These are phyloP conservation scores for Reutealis trisperma DNA, from an alignment of 345 rosid genomes.

Conservation along the genomic window DNA sequence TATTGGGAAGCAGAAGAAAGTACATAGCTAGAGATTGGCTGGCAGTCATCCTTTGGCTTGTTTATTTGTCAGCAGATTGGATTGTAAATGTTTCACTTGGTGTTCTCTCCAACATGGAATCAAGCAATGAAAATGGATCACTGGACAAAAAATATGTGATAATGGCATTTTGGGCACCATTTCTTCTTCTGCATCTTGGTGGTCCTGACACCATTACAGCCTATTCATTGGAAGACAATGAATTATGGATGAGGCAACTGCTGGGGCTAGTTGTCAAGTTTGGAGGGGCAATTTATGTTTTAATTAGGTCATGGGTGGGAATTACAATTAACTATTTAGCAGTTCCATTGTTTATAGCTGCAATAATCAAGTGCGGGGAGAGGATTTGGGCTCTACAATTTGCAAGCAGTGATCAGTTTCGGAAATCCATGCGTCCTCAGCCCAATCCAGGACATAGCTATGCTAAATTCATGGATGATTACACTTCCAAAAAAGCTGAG, in stretches of 20 bases:
- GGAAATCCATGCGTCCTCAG: too few species aligned
- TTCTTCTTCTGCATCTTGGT: constrained; percentile 22
- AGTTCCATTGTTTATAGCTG: constrained; percentile 1
- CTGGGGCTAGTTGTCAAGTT: constrained; percentile 19
- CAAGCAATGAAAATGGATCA: neutral
- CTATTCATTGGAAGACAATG: constrained; percentile 19
- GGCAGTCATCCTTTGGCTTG: constrained; percentile 12
- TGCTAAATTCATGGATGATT: constrained; percentile 10
- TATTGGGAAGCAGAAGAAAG: constrained; percentile 19
- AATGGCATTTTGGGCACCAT: constrained; percentile 22
- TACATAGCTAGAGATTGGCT: constrained; percentile 19
- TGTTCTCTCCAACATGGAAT: constrained; percentile 16
- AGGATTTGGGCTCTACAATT: constrained; percentile 12
- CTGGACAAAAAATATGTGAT: neutral
- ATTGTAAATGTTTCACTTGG: constrained; percentile 15
- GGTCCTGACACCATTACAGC: constrained; percentile 24
- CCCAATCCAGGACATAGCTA: constrained; percentile 3
- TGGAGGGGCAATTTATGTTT: constrained; percentile 11
- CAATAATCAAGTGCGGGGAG: constrained; percentile 20
- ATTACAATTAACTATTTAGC: neutral
- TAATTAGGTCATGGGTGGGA: constrained; percentile 10
- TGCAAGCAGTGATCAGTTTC: constrained; percentile 2
- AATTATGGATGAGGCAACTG: constrained; percentile 22
- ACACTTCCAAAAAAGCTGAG: constrained; percentile 1
- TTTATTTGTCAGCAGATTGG: constrained; percentile 11